A percentile compares a stretch with the other conserved stretches of the same genome.
phyloP scores from a whole-genome alignment of 371 early-diverging fungal genomes.

The Chytridium lagenaria region DNA sequence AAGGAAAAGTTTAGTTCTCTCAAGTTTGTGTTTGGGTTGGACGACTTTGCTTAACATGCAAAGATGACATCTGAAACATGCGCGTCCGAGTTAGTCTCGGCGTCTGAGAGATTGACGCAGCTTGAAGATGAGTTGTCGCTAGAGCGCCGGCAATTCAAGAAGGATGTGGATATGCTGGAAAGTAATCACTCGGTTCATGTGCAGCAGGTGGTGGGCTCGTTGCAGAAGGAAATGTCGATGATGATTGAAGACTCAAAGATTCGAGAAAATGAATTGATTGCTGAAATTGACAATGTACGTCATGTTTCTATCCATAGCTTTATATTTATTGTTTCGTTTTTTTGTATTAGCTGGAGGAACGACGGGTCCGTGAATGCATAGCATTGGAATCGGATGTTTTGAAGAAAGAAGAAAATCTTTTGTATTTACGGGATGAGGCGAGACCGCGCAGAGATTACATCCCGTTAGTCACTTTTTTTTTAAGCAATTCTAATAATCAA shows the following conservation, averaged over 20 bases:
- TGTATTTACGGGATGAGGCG: neutral
- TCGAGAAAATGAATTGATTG: neutral
- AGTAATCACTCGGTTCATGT: neutral
- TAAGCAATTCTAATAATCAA: too few relatives aligned
- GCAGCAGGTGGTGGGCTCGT: neutral
- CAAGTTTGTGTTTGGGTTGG: neutral
- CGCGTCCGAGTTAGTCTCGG: neutral
- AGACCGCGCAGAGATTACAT: neutral
- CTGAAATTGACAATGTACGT: too few relatives aligned
- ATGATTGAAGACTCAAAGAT: neutral
- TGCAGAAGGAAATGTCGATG: neutral
- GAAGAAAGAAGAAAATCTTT: neutral
- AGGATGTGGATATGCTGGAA: neutral
- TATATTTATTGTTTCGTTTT: neutral
- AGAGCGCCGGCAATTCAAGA: neutral
- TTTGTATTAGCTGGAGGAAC: neutral
- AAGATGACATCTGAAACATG: neutral
- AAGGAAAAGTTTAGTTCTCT: neutral
- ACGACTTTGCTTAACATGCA: too few relatives aligned
- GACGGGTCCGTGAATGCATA: neutral
- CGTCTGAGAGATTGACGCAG: neutral
- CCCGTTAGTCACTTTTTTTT: too few relatives aligned
- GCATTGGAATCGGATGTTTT: neutral
- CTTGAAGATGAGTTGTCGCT: neutral
- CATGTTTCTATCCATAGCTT: neutral